Evolutionary conservation across 1,284 basidiomycete genomes (phyloP).

Genomic region (Tranzscheliella williamsii): DNA sequence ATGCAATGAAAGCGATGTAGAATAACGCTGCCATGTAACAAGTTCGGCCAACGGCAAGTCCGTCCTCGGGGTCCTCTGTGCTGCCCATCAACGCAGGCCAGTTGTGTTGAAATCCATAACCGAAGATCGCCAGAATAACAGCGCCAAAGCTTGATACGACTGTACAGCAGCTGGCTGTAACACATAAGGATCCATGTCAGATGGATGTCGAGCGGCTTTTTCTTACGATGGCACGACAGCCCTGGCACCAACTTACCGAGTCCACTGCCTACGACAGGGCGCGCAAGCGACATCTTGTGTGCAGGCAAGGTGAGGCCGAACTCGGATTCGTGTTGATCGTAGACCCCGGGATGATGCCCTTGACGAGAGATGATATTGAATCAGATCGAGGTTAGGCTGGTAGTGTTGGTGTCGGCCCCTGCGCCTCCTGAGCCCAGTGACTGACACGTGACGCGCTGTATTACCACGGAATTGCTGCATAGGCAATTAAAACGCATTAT

Average conservation of each 20-base stretch:
- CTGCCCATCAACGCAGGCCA: constrained; percentile 65
- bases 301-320: too few species aligned
- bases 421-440: too few species aligned
- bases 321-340: too few species aligned
- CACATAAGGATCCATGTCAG: neutral
- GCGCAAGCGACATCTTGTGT: constrained; percentile 29
- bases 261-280: constrained; percentile 46
- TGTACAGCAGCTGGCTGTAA: constrained; percentile 65
- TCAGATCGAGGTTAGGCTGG: too few species aligned
- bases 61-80: constrained; percentile 63
- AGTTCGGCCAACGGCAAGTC: constrained; percentile 62
- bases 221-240: neutral
- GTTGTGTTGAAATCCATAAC: constrained; percentile 52
- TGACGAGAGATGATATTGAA: too few species aligned
- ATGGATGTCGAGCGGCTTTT: neutral
- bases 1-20: constrained; percentile 64
- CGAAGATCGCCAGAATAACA: constrained; percentile 63
- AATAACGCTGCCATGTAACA: constrained; percentile 65
- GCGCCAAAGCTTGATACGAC: constrained; percentile 66
- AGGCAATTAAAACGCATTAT: too few species aligned
- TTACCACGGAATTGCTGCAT: too few species aligned
- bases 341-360: too few species aligned
- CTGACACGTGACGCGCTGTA: too few species aligned
- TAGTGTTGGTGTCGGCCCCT: too few species aligned
- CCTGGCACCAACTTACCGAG: constrained; percentile 24